Evolutionary conservation across 106 monocot species (phyloP).

Genomic region (Dendrobium officinale): DNA sequence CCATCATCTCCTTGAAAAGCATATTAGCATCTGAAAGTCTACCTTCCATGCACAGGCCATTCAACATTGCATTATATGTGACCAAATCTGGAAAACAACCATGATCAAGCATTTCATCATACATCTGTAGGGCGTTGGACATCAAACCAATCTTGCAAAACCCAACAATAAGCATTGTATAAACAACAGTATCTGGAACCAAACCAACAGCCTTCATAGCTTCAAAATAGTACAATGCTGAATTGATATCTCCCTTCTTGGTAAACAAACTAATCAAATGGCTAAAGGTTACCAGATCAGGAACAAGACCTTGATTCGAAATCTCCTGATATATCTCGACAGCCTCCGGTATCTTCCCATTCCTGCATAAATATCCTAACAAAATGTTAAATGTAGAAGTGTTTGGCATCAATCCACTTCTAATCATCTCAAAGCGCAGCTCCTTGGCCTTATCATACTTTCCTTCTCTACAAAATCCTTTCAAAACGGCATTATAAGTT

Average conservation of each 20-base stretch:
- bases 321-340: slow-evolving; percentile 47
- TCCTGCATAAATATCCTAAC: slow-evolving; percentile 47
- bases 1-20: slow-evolving; percentile 62
- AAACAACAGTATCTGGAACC: slow-evolving; percentile 74
- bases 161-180: slow-evolving; percentile 84
- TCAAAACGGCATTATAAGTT: slow-evolving; percentile 72
- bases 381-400: slow-evolving; percentile 70
- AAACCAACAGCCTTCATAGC: slow-evolving; percentile 56
- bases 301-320: slow-evolving; percentile 31
- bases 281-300: slow-evolving; percentile 76
- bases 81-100: slow-evolving; percentile 70
- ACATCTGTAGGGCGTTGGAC: slow-evolving; percentile 52
- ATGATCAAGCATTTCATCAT: slow-evolving; percentile 58
- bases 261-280: slow-evolving; percentile 57
- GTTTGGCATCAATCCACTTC: slow-evolving; percentile 36
- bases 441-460: slow-evolving; percentile 35
- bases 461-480: slow-evolving; percentile 56
- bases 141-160: slow-evolving; percentile 50
- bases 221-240: slow-evolving; percentile 39
- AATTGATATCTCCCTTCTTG: slow-evolving; percentile 48
- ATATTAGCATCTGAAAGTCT: slow-evolving; percentile 56
- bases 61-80: slow-evolving; percentile 80
- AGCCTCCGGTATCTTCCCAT: slow-evolving; percentile 40
- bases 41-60: slow-evolving; percentile 63
- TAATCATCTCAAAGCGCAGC: slow-evolving; percentile 35